Evolutionary conservation across 2,329 filamentous ascomycete genomes (phyloP).

Genomic region (Ciborinia camelliae): DNA sequence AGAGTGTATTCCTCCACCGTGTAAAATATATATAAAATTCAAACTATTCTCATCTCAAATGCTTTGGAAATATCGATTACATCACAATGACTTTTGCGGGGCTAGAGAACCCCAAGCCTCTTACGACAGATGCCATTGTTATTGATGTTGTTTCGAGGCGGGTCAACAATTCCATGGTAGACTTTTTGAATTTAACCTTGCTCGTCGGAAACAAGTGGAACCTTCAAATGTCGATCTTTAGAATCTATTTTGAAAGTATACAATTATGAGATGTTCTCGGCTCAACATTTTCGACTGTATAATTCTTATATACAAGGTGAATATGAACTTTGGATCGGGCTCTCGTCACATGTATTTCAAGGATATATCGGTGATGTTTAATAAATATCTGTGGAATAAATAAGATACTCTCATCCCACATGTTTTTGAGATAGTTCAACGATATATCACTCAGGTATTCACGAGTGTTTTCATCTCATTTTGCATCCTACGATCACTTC

Average conservation of each 20-base stretch:
- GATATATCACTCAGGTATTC: no score
- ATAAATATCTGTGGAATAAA: not conserved
- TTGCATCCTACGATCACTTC: not conserved
- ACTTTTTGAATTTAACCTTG: no score
- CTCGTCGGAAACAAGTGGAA: no score
- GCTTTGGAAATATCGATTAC: not conserved
- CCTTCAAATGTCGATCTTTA: not conserved
- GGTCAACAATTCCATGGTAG: no score
- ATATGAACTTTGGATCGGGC: not conserved
- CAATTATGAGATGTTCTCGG: not conserved
- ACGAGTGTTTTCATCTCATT: no score
- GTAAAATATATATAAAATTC: no score
- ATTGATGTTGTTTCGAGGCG: no score
- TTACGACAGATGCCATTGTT: no score
- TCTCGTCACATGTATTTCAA: not conserved
- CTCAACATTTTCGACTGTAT: not conserved
- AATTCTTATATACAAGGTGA: not conserved
- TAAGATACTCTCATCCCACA: not conserved
- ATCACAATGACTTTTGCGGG: no score
- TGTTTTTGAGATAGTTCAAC: not conserved
- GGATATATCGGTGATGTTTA: not conserved
- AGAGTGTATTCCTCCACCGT: no score
- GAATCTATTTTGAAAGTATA: not conserved
- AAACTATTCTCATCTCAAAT: no score
- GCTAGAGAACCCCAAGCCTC: no score